phyloP scores from a whole-genome alignment of 495 filamentous ascomycete species.

The Diplogelasinospora grovesii region DNA sequence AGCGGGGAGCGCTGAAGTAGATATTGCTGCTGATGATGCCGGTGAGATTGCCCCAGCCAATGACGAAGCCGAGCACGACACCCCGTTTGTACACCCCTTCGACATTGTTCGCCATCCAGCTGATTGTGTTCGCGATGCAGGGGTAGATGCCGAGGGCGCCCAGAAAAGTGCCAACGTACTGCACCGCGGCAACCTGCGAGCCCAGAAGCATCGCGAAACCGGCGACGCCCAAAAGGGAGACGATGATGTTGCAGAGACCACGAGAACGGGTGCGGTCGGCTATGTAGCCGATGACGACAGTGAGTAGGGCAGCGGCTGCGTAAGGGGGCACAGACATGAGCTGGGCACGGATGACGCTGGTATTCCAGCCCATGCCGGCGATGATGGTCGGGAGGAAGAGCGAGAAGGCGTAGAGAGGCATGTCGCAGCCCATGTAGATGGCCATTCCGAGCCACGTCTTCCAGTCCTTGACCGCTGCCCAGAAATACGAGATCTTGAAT shows the following conservation, averaged over 20 bases:
- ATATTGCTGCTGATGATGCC: slow-evolving; percentile 77
- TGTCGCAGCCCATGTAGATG: slow-evolving; percentile 71
- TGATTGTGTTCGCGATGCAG: slow-evolving; percentile 83
- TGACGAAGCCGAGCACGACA: slow-evolving; percentile 77
- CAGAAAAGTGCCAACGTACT: slow-evolving; percentile 81
- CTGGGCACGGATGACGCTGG: slow-evolving; percentile 58
- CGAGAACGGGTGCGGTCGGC: slow-evolving; percentile 74
- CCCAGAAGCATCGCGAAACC: slow-evolving; percentile 77
- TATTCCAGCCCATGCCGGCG: slow-evolving; percentile 58
- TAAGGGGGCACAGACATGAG: slow-evolving; percentile 86
- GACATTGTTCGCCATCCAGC: slow-evolving; percentile 82
- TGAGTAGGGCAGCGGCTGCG: slow-evolving; percentile 71
- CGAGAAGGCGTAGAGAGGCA: slow-evolving; percentile 82
- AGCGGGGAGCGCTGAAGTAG: slow-evolving; percentile 41
- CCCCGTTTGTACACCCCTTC: slow-evolving; percentile 93
- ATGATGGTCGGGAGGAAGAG: slow-evolving; percentile 89
- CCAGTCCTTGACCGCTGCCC: slow-evolving; percentile 72
- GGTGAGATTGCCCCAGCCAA: slow-evolving; percentile 91
- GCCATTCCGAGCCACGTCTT: slow-evolving; percentile 75
- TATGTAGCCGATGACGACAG: slow-evolving; percentile 66
- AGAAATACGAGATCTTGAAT: slow-evolving; percentile 71
- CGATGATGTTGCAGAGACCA: slow-evolving; percentile 73
- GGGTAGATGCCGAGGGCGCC: slow-evolving; percentile 90
- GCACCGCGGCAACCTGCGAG: slow-evolving; percentile 50
- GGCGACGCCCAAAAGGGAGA: slow-evolving; percentile 62